A percentile compares a stretch with the other conserved stretches of the same genome.
Conservation (phyloP, 139 green algal species). For the Haematococcus lacustris region DNA sequence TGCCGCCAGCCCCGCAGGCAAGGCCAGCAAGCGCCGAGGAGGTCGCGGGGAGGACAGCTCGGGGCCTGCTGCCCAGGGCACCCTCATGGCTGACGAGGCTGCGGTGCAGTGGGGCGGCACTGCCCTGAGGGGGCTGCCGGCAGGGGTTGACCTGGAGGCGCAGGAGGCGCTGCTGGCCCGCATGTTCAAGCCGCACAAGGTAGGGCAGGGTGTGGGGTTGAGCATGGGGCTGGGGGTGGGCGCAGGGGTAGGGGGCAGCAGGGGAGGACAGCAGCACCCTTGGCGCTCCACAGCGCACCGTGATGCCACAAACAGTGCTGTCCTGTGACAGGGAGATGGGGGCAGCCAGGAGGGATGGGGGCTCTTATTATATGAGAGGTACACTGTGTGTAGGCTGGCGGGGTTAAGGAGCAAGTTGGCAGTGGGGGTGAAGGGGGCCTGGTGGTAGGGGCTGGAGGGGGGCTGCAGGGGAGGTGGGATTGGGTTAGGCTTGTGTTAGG, state of each 20-base stretch:
- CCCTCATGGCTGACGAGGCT: background rate
- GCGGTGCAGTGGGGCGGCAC: slow-evolving; percentile 41
- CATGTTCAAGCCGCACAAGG: slow-evolving; percentile 46
- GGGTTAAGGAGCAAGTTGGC: no score
- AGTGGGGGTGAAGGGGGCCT: no score
- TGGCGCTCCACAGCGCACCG: background rate
- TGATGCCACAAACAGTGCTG: no score
- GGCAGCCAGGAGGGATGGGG: no score
- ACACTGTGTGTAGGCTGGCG: no score
- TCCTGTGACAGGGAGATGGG: no score
- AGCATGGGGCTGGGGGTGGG: background rate
- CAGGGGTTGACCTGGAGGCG: slow-evolving; percentile 33
- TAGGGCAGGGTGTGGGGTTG: background rate
- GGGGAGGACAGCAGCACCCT: background rate
- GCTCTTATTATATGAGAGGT: no score
- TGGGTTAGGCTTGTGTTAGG: no score
- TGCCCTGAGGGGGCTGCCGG: slow-evolving; percentile 13
- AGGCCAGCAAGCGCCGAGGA: background rate
- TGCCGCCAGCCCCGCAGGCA: no score
- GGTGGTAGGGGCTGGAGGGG: no score
- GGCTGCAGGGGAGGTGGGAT: no score
- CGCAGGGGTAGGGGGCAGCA: background rate
- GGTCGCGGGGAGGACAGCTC: background rate
- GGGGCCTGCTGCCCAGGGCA: background rate
- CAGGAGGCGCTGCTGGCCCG: slow-evolving; percentile 39